Conservation (phyloP, 2,329 filamentous ascomycete genomes). For the Biscogniauxia sp. region DNA sequence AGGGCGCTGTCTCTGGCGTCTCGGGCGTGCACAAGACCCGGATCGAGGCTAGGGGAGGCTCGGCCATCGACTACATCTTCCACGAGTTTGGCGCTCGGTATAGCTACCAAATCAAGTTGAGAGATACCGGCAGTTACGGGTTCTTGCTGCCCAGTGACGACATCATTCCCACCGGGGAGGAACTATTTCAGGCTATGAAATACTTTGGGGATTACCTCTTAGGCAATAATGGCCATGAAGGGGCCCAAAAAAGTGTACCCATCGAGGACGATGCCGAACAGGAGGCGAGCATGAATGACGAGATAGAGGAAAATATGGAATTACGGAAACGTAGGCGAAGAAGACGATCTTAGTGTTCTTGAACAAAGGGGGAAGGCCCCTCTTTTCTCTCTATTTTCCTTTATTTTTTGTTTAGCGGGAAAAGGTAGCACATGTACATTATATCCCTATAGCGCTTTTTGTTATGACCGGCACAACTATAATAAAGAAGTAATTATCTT, state of each 20-base stretch:
- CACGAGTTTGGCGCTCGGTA: constrained; percentile 79
- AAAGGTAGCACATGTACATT: background rate
- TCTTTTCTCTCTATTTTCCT: background rate
- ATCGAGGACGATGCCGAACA: constrained; percentile 25
- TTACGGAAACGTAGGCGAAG: constrained; percentile 20
- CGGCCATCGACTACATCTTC: constrained; percentile 93
- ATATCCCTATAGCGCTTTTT: background rate
- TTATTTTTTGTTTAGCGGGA: background rate
- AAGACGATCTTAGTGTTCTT: constrained; percentile 9
- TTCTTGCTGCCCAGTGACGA: constrained; percentile 85
- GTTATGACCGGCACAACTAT: background rate
- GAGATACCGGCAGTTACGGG: constrained; percentile 91
- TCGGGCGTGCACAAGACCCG: constrained; percentile 35
- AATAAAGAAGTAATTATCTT: background rate
- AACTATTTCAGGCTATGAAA: constrained; percentile 78
- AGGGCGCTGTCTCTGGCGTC: constrained; percentile 60
- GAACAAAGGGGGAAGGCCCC: background rate
- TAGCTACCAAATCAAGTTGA: constrained; percentile 90
- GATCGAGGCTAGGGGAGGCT: constrained; percentile 76
- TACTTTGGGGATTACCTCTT: constrained; percentile 81
- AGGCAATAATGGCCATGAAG: constrained; percentile 65
- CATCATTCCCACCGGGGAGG: constrained; percentile 86
- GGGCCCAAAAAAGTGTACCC: constrained; percentile 27
- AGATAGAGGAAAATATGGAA: constrained; percentile 15
- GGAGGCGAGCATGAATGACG: constrained; percentile 13